Evolutionary conservation across 1,139 yeast species (phyloP).

Genomic region (Starmera stellimalicola): DNA sequence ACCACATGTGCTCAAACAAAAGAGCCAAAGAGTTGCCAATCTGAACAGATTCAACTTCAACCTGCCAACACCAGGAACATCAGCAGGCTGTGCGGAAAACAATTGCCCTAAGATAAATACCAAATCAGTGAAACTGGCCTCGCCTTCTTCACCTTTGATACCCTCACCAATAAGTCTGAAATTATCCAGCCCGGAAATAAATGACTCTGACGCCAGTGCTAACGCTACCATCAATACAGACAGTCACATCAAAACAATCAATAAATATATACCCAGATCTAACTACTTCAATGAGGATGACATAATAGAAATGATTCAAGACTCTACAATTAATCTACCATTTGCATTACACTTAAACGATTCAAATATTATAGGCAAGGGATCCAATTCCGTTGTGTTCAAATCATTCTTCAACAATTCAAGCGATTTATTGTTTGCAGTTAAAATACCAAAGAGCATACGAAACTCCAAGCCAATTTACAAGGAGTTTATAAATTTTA

Average conservation of each 20-base stretch:
- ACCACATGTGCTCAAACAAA: not conserved
- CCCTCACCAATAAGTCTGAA: not conserved
- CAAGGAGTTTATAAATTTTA: constrained; percentile 20
- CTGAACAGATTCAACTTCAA: not conserved
- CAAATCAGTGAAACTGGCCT: not conserved
- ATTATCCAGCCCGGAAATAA: not conserved
- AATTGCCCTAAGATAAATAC: not conserved
- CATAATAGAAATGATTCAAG: not conserved
- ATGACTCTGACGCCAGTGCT: not conserved
- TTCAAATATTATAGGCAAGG: constrained; percentile 17
- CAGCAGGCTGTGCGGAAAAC: not conserved
- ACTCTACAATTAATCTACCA: constrained; percentile 2
- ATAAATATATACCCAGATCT: constrained; percentile 3
- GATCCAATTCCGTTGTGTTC: constrained; percentile 23
- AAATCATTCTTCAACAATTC: constrained; percentile 3
- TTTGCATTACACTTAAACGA: not conserved
- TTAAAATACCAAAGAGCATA: constrained; percentile 23
- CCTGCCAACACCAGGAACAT: not conserved
- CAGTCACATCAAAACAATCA: not conserved
- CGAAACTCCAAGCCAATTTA: constrained; percentile 20
- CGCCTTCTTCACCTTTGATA: not conserved
- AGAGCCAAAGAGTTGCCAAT: not conserved
- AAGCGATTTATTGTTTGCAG: constrained; percentile 14
- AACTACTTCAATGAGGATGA: not conserved
- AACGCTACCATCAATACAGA: not conserved